Conservation (phyloP, 495 filamentous ascomycete species). For the Penicillium manginii region DNA sequence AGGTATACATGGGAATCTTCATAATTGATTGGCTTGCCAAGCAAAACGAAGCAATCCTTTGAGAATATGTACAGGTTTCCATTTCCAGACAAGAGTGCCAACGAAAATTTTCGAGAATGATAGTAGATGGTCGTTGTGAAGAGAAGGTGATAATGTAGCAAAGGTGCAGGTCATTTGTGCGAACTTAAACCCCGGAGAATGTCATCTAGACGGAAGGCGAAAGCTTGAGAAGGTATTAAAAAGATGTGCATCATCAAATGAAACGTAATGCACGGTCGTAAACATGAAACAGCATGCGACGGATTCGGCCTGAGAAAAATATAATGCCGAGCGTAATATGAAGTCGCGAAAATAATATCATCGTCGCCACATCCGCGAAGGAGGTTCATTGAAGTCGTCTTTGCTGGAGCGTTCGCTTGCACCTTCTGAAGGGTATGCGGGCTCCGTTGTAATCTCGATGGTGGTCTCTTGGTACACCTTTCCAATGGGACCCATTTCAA, state of each 20-base stretch:
- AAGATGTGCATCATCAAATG: neutral
- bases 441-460: conserved; percentile 48
- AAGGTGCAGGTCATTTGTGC: neutral
- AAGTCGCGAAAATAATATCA: conserved; percentile 15
- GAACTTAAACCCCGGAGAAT: neutral
- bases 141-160: neutral
- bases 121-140: neutral
- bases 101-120: neutral
- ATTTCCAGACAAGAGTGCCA: neutral
- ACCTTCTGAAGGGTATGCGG: conserved; percentile 36
- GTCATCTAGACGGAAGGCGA: neutral
- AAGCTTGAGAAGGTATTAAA: conserved; percentile 5
- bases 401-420: conserved; percentile 38
- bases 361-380: conserved; percentile 33
- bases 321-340: neutral
- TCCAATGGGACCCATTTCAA: conserved; percentile 42
- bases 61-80: conserved; percentile 19
- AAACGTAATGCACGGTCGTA: conserved; percentile 11
- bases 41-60: conserved; percentile 5
- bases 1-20: conserved; percentile 15
- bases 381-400: conserved; percentile 29
- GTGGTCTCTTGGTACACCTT: conserved; percentile 53
- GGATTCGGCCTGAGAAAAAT: conserved; percentile 10
- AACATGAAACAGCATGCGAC: conserved; percentile 6
- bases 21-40: conserved; percentile 7